Evolutionary conservation across 2,329 filamentous ascomycete species (phyloP).

Genomic region (Tolypocladium ovalisporum): DNA sequence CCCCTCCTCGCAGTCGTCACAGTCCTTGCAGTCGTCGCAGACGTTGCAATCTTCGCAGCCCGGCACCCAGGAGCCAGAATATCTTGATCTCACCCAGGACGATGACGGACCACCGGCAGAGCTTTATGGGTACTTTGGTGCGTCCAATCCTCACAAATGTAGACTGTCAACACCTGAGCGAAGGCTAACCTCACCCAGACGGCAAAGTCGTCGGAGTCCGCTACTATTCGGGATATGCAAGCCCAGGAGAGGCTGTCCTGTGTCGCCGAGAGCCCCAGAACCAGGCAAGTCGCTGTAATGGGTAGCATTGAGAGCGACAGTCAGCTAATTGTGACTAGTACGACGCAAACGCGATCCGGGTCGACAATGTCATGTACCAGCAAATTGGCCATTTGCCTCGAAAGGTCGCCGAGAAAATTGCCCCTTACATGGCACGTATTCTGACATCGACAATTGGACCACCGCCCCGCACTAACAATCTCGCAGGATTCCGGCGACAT

Average conservation of each 20-base stretch:
- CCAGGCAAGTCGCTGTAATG: conserved; percentile 20
- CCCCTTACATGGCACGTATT: conserved; percentile 53
- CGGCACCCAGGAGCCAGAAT: conserved; percentile 22
- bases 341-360: conserved; percentile 65
- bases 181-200: conserved; percentile 15
- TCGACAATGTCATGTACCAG: conserved; percentile 61
- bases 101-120: conserved; percentile 29
- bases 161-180: neutral
- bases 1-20: conserved; percentile 5
- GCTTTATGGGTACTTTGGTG: conserved; percentile 36
- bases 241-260: conserved; percentile 50
- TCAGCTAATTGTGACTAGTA: conserved; percentile 27
- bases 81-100: conserved; percentile 32
- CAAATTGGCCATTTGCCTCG: conserved; percentile 75
- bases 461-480: neutral
- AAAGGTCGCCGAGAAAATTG: conserved; percentile 56
- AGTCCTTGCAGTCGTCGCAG: conserved; percentile 6
- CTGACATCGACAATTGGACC: neutral
- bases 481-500: conserved; percentile 45
- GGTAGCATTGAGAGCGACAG: neutral
- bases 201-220: conserved; percentile 40
- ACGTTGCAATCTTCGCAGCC: conserved; percentile 6
- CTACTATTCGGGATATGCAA: conserved; percentile 54
- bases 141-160: conserved; percentile 4
- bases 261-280: conserved; percentile 57